Base-by-base conservation (phyloP, 805 yeast species). In the Vanderwaltozyma polyspora region DNA sequence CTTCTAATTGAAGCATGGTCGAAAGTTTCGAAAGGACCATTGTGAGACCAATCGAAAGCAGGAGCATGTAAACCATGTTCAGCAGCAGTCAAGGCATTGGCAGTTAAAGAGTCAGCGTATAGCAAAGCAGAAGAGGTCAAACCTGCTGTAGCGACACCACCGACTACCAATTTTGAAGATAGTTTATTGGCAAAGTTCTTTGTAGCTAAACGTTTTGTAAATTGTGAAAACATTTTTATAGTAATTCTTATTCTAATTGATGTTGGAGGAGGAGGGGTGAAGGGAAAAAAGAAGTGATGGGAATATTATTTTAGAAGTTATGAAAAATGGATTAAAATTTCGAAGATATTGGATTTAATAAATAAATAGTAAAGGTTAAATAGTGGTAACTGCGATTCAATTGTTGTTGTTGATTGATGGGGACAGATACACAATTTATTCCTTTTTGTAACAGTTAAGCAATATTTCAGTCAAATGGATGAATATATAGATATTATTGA, bases 31-130 rank as follows among this genome's bases (percentile, higher is more conserved):
- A 86, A 73, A 78, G 85, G 81, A 49, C 96, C 96, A 54, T 73
- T 76, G 66, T 89, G 97, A 29, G 95, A 72, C 97, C 97, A 91
- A 37, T 76, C 80, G 62, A 71, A 87, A 39, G 77, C 77, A 44
- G 97, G 95, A 25, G 98, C 79, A 63, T 91, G 98, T 59, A 91
- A 74, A 49, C 98, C 98, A 67, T 91, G 97, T 68, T 91, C 98
- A 48, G 97, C 95, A 47, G 91, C 93, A 37, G 98, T 87, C 94
- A 89, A 82, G 56, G 97, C 97, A 54, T 74, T 76, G 39, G 95
- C 95, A 43, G 85, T 77, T 62, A 77, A 73, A 21, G 86, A 70
- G 61, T 85, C 94, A 55, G 82, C 75, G 66, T 85, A 85, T 55
- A 82, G 67, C 53, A 80, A 66, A 60, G 79, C 81, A 39, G 91